These are phyloP conservation scores for Rachicladosporium sp. DNA, from an alignment of 2,329 filamentous ascomycete species.

Conservation along the genomic window DNA sequence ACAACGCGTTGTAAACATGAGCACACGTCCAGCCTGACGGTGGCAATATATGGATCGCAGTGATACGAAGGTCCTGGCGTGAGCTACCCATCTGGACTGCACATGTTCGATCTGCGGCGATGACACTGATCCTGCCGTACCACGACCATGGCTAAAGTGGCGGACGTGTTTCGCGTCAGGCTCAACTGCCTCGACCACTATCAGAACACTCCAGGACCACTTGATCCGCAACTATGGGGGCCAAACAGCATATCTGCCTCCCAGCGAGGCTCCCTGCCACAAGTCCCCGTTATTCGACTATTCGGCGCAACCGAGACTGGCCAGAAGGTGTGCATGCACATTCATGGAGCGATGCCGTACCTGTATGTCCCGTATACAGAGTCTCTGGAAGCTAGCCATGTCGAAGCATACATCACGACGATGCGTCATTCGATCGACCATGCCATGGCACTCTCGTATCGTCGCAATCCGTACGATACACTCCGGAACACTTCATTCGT, in stretches of 20 bases:
- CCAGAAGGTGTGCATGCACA: slow-evolving; percentile 89
- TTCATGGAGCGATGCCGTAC: slow-evolving; percentile 93
- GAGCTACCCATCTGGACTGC: background rate
- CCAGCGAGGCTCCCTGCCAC: slow-evolving; percentile 49
- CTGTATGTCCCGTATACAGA: slow-evolving; percentile 52
- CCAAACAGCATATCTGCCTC: slow-evolving; percentile 45
- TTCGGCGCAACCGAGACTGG: slow-evolving; percentile 91
- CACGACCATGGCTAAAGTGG: slow-evolving; percentile 18
- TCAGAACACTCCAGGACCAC: slow-evolving; percentile 62
- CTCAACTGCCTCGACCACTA: slow-evolving; percentile 96
- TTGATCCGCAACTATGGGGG: slow-evolving; percentile 60
- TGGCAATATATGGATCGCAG: too few relatives aligned
- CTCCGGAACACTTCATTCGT: slow-evolving; percentile 57
- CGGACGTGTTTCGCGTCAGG: slow-evolving; percentile 59
- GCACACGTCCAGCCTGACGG: too few relatives aligned
- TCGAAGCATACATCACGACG: slow-evolving; percentile 61
- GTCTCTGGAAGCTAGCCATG: slow-evolving; percentile 31
- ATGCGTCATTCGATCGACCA: slow-evolving; percentile 83
- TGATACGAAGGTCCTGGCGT: too few relatives aligned
- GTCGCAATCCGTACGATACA: slow-evolving; percentile 58
- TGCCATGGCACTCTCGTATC: slow-evolving; percentile 75
- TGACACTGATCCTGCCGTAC: slow-evolving; percentile 12
- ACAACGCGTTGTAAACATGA: too few relatives aligned
- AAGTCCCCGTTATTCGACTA: slow-evolving; percentile 74
- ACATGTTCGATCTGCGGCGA: slow-evolving; percentile 8